These are phyloP conservation scores for Rhizoctonia solani DNA, from an alignment of 1,284 basidiomycete species.

Conservation along the genomic window DNA sequence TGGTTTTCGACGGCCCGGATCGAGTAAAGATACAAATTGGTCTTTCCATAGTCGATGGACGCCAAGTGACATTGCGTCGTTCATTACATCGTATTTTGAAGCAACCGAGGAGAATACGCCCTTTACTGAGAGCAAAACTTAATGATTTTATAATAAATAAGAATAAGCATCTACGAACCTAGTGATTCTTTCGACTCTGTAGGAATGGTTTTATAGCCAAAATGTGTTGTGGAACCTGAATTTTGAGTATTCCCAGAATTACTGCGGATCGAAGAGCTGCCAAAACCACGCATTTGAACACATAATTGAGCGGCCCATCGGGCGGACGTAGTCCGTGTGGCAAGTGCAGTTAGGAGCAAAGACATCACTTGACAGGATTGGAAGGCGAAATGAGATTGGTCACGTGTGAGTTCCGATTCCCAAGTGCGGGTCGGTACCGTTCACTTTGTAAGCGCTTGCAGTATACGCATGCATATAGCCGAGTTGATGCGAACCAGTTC, in stretches of 20 bases:
- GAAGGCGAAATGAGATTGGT: too few relatives aligned
- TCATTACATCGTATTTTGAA: conserved; percentile 97
- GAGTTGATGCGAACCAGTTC: too few relatives aligned
- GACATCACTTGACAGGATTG: neutral
- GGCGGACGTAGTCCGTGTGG: neutral
- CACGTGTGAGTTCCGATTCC: too few relatives aligned
- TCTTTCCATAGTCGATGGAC: conserved; percentile 99
- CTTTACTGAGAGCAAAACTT: conserved; percentile 59
- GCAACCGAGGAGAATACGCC: conserved; percentile 96
- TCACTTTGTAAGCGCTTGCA: too few relatives aligned
- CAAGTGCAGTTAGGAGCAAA: neutral
- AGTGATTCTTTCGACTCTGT: conserved; percentile 17
- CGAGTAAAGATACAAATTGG: conserved; percentile 78
- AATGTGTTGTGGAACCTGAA: conserved; percentile 66
- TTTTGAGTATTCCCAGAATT: neutral
- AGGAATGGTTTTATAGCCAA: conserved; percentile 88
- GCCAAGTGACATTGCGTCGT: conserved; percentile 96
- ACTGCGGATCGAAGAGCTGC: neutral
- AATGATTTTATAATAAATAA: neutral
- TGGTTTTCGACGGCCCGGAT: conserved; percentile 75
- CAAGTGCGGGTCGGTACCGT: too few relatives aligned
- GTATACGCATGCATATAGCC: too few relatives aligned
- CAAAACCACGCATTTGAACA: neutral
- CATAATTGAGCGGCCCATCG: neutral
- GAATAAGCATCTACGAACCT: neutral